Percentiles rank a stretch among this genome's conserved stretches.
These are phyloP conservation scores for Sophora flavescens DNA, from an alignment of 306 rosid genomes.

Conservation along the genomic window DNA sequence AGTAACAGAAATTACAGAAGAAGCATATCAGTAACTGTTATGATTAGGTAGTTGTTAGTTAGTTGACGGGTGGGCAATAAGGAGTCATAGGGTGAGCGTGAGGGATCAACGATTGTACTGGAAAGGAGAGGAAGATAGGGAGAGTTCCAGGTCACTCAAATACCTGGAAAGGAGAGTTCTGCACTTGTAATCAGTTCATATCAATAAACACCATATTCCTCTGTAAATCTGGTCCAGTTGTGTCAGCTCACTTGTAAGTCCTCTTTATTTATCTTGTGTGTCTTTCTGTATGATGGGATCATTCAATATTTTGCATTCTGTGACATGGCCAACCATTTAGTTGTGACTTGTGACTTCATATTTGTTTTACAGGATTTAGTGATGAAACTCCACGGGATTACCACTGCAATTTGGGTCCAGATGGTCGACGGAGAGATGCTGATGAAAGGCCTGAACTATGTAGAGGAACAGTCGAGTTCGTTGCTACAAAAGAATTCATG, in stretches of 20 bases:
- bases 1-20: too few species aligned
- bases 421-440: constrained; percentile 97
- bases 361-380: constrained; percentile 79
- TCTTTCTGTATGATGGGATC: constrained; percentile 26
- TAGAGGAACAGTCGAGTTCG: constrained; percentile 98
- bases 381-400: constrained; percentile 98
- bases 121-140: too few species aligned
- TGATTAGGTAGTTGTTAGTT: too few species aligned
- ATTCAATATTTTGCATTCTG: constrained; percentile 27
- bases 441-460: constrained; percentile 97
- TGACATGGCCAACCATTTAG: background rate
- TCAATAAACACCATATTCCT: too few species aligned
- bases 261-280: constrained; percentile 4
- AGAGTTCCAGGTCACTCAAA: too few species aligned
- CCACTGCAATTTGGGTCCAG: constrained; percentile 99
- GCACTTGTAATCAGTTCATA: too few species aligned
- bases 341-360: constrained; percentile 34
- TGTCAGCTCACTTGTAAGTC: background rate
- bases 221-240: too few species aligned
- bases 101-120: too few species aligned
- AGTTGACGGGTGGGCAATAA: too few species aligned
- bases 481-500: constrained; percentile 95
- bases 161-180: too few species aligned
- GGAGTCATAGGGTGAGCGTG: too few species aligned
- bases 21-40: too few species aligned